phyloP scores from a whole-genome alignment of 345 rosid species.

The Psidium guajava region DNA sequence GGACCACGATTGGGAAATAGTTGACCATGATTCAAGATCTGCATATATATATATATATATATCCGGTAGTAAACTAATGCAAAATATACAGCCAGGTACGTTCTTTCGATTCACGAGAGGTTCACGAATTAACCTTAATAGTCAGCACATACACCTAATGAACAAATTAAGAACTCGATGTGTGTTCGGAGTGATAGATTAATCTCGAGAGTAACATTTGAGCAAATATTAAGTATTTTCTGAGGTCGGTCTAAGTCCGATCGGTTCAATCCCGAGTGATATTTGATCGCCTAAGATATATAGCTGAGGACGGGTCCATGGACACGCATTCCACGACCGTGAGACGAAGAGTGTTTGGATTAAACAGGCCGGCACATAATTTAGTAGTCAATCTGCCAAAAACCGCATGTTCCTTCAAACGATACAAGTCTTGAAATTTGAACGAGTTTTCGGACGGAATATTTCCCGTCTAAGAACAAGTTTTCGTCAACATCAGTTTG shows the following conservation, averaged over 20 bases:
- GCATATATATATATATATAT: too few species aligned
- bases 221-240: fast-evolving
- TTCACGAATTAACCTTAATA: fast-evolving
- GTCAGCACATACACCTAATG: background rate
- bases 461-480: background rate
- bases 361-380: background rate
- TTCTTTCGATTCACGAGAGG: background rate
- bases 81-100: fast-evolving
- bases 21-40: background rate
- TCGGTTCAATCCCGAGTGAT: background rate
- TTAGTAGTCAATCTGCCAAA: background rate
- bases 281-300: background rate
- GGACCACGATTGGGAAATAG: too few species aligned
- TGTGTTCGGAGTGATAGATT: fast-evolving
- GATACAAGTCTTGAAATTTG: background rate
- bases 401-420: background rate
- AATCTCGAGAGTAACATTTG: background rate
- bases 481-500: background rate
- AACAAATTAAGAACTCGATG: background rate
- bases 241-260: background rate
- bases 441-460: background rate
- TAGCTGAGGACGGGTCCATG: background rate
- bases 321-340: background rate
- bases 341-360: background rate
- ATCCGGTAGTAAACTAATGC: fast-evolving